These are phyloP conservation scores for Moricandia moricandioides DNA, from an alignment of 345 rosid species.

Conservation along the genomic window DNA sequence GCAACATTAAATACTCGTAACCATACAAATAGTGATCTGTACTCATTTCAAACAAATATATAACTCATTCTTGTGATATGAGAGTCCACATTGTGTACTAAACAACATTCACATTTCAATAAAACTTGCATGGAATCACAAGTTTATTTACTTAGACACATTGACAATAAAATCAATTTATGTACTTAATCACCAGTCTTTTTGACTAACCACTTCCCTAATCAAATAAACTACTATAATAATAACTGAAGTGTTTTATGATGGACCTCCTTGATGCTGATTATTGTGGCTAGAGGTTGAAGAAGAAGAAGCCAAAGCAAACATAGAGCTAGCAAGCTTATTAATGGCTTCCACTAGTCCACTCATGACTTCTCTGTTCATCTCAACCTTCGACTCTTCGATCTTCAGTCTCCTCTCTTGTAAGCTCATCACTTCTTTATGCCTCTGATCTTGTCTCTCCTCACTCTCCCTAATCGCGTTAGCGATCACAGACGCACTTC, in stretches of 20 bases:
- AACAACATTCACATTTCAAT: constrained; percentile 10
- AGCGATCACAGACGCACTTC: constrained; percentile 74
- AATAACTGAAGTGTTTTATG: not conserved
- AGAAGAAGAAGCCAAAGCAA: constrained; percentile 57
- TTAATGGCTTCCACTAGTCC: constrained; percentile 79
- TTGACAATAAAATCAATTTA: constrained; percentile 13
- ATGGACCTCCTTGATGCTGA: constrained; percentile 35
- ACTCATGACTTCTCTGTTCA: constrained; percentile 53
- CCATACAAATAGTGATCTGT: not conserved
- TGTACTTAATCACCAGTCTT: constrained; percentile 25
- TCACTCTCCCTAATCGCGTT: constrained; percentile 67
- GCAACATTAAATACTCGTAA: not conserved
- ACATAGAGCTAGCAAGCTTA: constrained; percentile 77
- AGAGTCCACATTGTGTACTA: not conserved
- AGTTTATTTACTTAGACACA: not conserved
- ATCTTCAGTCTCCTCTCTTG: constrained; percentile 66
- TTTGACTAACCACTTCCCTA: constrained; percentile 26
- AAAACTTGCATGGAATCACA: constrained; percentile 23
- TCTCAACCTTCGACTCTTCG: constrained; percentile 68
- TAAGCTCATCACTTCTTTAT: constrained; percentile 59
- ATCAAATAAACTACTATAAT: constrained; percentile 3
- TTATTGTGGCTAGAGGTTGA: constrained; percentile 27
- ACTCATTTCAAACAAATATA: not conserved
- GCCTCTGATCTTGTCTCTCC: constrained; percentile 69
- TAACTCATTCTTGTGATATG: not conserved